Conservation (phyloP, 805 yeast genomes). For the Tetrapisispora fleetii region DNA sequence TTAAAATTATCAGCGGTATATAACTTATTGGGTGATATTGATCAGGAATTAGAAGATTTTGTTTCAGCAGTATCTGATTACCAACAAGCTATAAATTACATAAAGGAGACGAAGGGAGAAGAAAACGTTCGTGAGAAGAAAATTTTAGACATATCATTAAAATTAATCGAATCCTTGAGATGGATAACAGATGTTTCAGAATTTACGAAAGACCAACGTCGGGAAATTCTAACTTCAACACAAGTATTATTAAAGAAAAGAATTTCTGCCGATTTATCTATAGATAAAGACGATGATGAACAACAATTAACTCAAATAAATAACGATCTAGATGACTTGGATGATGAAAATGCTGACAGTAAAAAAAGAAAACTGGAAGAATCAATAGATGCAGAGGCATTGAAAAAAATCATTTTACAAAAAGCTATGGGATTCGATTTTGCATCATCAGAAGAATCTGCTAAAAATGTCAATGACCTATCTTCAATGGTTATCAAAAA, state of each 20-base stretch:
- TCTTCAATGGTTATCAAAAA: conserved; percentile 53
- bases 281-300: conserved; percentile 29
- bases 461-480: conserved; percentile 44
- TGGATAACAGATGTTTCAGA: conserved; percentile 9
- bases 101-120: conserved; percentile 29
- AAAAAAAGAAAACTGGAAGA: conserved; percentile 19
- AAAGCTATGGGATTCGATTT: conserved; percentile 10
- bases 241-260: conserved; percentile 37
- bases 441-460: conserved; percentile 2
- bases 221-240: conserved; percentile 35
- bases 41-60: conserved; percentile 83
- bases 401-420: conserved; percentile 39
- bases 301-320: conserved; percentile 47
- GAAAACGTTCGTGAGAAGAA: conserved; percentile 2
- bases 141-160: conserved; percentile 9
- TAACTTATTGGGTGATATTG: conserved; percentile 79
- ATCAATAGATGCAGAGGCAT: conserved; percentile 25
- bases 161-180: conserved; percentile 16
- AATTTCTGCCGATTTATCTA: conserved; percentile 19
- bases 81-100: conserved; percentile 38
- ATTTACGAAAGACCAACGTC: conserved; percentile 33
- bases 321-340: conserved; percentile 45
- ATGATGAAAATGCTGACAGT: conserved; percentile 32
- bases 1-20: conserved; percentile 62
- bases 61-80: conserved; percentile 68